Evolutionary conservation across 768 basidiomycete species (phyloP), one percentile per base, ranked within the genome.

Genomic region (Lentinus tigrinus): DNA sequence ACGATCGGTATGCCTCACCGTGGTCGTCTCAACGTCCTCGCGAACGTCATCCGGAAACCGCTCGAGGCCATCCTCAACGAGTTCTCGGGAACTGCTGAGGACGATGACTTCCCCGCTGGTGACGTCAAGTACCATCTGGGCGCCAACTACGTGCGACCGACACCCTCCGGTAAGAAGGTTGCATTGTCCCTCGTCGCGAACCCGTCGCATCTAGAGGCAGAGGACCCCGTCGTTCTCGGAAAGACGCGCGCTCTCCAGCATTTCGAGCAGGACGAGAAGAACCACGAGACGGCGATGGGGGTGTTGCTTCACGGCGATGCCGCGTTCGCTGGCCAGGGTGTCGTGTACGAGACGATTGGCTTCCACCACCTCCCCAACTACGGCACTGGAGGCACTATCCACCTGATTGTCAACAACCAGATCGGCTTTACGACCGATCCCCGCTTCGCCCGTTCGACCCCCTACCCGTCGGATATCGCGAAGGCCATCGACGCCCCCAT

Each of bases 1-100:
- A 96, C 95, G 52, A 93, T 98, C 48, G 97, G 97, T 67, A 99
- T 99, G 97, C 95, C 97, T 23, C 97, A 99, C 78, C 94, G 97
- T 73, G 97, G 97, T 52, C 91, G 97, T 69, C 84, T 99, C 61
- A 99, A 99, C 69, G 95, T 99, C 42, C 83, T 99, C 65, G 96
- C 88, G 62, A 99, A 99, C 73, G 97, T 99, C 72, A 95, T 99
- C 66, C 89, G 97, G 59, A 98, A 98, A 78, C 97, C 97, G 19
- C 86, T 95, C 64, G 96, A 98, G 74, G 97, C 93, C 60, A 98
- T 99, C 70, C 78, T 99, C 54, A 96, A 98, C 75, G 96, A 98
- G 75, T 98, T 98, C 73, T 84, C 87, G 10, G 95, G 95, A 7
- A 76, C 75, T 28, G 80, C 80, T 16, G 81, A 82, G 53, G 78